Conservation (phyloP, 129 eudicot species). For the Chrysanthemum seticuspe region DNA sequence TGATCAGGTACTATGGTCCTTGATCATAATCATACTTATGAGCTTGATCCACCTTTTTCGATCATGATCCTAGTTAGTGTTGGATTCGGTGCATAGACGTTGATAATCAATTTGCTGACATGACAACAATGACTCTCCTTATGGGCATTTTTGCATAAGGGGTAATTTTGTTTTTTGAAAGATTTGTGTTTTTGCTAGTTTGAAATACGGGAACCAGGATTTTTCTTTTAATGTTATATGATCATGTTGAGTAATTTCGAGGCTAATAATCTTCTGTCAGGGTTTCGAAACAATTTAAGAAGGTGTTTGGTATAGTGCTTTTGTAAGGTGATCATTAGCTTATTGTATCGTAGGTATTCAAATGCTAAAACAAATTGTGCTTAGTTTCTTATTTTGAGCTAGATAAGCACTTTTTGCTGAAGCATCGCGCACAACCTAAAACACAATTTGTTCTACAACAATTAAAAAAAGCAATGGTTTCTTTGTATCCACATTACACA, state of each 20-base stretch:
- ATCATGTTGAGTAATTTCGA: background rate
- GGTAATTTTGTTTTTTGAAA: background rate
- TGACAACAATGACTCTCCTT: background rate
- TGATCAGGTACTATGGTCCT: conserved; percentile 4
- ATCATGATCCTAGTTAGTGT: conserved; percentile 11
- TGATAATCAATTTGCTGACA: conserved; percentile 23
- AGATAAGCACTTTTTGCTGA: too few relatives aligned
- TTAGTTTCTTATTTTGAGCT: too few relatives aligned
- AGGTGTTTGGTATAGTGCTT: too few relatives aligned
- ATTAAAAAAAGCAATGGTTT: too few relatives aligned
- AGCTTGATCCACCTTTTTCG: conserved; percentile 5
- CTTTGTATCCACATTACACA: too few relatives aligned
- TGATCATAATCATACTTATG: conserved; percentile 10
- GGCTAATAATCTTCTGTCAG: background rate
- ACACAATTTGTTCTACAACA: too few relatives aligned
- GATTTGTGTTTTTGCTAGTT: background rate
- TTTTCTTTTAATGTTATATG: background rate
- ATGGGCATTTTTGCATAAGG: background rate
- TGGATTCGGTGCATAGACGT: background rate
- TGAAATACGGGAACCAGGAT: background rate
- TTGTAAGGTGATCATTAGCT: too few relatives aligned
- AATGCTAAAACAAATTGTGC: too few relatives aligned
- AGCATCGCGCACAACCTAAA: too few relatives aligned
- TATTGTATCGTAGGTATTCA: too few relatives aligned
- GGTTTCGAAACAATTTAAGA: too few relatives aligned